Conservation (phyloP, 768 basidiomycete genomes). For the Xanthoconium purpureum region DNA sequence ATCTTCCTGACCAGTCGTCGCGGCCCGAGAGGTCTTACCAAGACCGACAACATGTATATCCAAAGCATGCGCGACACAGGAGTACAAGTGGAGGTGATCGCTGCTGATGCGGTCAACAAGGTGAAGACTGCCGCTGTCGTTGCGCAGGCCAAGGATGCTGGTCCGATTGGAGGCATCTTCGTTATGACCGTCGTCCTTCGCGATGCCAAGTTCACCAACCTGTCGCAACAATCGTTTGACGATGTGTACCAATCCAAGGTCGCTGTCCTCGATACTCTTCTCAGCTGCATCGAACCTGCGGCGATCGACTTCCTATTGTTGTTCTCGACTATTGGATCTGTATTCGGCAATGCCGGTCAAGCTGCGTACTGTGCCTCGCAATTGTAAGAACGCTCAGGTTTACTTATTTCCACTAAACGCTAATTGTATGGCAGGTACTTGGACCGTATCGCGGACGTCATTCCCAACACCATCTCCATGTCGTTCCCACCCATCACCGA, state of each 20-base stretch:
- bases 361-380: constrained; percentile 25
- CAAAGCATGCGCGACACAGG: constrained; percentile 22
- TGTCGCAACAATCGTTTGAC: constrained; percentile 33
- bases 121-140: constrained; percentile 24
- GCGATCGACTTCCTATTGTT: constrained; percentile 32
- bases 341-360: constrained; percentile 31
- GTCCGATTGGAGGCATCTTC: constrained; percentile 32
- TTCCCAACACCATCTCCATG: constrained; percentile 34
- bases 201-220: constrained; percentile 32
- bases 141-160: constrained; percentile 18
- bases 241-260: constrained; percentile 25
- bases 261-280: constrained; percentile 16
- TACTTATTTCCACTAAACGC: neutral
- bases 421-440: constrained; percentile 23
- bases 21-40: constrained; percentile 16
- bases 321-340: constrained; percentile 35
- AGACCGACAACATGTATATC: constrained; percentile 29
- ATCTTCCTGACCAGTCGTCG: constrained; percentile 31
- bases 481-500: constrained; percentile 35
- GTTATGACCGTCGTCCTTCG: constrained; percentile 36
- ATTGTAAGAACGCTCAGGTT: constrained; percentile 7
- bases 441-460: constrained; percentile 29
- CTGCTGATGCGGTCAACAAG: constrained; percentile 25
- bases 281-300: constrained; percentile 13
- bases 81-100: constrained; percentile 26